Base-by-base conservation (phyloP, 345 rosid genomes). In the Syzygium aromaticum region DNA sequence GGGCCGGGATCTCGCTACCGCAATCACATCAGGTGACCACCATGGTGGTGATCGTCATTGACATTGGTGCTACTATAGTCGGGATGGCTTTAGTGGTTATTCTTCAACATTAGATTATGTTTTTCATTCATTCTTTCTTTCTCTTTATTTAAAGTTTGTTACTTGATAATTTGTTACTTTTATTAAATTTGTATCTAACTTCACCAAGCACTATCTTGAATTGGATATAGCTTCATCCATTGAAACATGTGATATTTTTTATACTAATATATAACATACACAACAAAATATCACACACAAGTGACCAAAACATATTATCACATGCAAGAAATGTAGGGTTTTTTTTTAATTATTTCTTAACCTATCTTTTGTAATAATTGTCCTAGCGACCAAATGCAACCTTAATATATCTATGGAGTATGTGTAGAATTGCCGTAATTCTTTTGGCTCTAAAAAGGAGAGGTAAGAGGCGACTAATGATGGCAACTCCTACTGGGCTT, bases 1-100 rank as follows among this genome's bases (percentile, higher is more conserved):
- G 46, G 6, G 25, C 23, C 0, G 3, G 4, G 77, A 54, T 54
- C 43, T 64, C 3, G 0, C 43, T 3, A 30, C 17, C 0, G 0
- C 7, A 67, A 67, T 21, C 23, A 67, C 19, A 4, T 67, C 46
- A 67, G 11, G 6, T 8, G 13, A 8, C 11, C 1, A 67, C 1
- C 38, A 8, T 17, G 8, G 46, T 67, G 46, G 6, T 33, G 23
- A 17, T 67, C 2, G 0, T 17, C 6, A 1, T 33, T 15, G 1
- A 30, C 1, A 3, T 1, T 8, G 11, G 38, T 17, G 80, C 13
- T 8, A 33, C 3, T 25, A 17, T 67, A 3, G 9, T 67, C 7
- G 1, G 38, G 22, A 73, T 73, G 14, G 13, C 46, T 16, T 17
- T 73, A 25, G 25, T 19, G 25, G 2, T 19, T 73, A 33, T 3